Evolutionary conservation across 768 basidiomycete genomes (phyloP), one percentile per base, ranked within the genome.

Genomic region (Omphalotus guepiniiformis): DNA sequence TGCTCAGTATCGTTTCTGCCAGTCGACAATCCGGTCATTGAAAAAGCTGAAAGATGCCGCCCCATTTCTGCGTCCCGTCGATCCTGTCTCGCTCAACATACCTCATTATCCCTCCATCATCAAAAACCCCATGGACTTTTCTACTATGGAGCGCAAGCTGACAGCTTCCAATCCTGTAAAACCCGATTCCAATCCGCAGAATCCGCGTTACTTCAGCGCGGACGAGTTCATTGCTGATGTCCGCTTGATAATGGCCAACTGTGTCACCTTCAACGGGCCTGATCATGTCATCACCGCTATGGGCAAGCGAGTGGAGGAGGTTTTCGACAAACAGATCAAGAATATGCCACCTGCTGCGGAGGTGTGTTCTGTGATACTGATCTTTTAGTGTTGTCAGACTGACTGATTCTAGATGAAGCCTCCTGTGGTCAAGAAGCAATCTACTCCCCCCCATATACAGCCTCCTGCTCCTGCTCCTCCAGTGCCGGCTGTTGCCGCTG

Each of bases 81-180:
- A 99, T 63, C 76, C 84, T 18, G 76, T 93, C 55, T 85, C 81
- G 6, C 71, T 92, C 55, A 82, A 80, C 51, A 81, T 91, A 51
- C 95, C 93, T 7, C 92, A 95, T 63, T 99, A 99, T 58, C 79
- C 79, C 28, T 75, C 75, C 37, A 82, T 98, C 61, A 80, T 99
- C 67, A 89, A 84, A 60, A 79, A 76, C 22, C 96, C 96, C 0
- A 97, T 97, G 91, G 96, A 98, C 63, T 77, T 99, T 38, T 76
- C 82, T 3, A 96, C 95, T 36, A 80, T 97, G 49, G 95, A 98
- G 67, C 80, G 80, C 58, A 96, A 97, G 68, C 74, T 98, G 35
- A 58, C 55, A 27, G 80, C 86, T 1, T 90, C 90, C 12, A 94
- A 91, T 58, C 84, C 88, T 2, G 56, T 69, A 43, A 93, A 90